A percentile compares a stretch with the other conserved stretches of the same genome.
Evolutionary conservation across 345 rosid genomes (phyloP).

Genomic region (Lagerstroemia speciosa): DNA sequence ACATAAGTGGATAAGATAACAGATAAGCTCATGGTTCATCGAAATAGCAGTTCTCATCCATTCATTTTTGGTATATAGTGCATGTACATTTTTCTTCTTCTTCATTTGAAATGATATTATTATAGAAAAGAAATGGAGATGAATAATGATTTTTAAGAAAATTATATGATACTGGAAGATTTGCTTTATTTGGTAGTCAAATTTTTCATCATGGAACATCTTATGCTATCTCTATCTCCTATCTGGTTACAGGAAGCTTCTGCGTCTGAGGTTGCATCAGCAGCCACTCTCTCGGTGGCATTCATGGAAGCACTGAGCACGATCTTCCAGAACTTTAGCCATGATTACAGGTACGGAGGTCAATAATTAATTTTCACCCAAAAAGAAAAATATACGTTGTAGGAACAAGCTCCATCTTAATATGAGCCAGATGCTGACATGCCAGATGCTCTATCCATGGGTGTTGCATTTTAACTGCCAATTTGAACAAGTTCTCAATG

Average conservation of each 20-base stretch:
- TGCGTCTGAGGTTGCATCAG: constrained; percentile 86
- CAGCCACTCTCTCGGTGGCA: constrained; percentile 91
- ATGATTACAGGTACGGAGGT: constrained; percentile 67
- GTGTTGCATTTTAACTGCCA: neutral
- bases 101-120: too few species aligned
- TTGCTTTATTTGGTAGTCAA: neutral
- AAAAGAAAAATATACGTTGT: neutral
- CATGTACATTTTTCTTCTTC: neutral
- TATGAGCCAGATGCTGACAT: neutral
- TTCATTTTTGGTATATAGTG: neutral
- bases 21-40: neutral
- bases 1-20: neutral
- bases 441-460: neutral
- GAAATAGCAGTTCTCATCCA: neutral
- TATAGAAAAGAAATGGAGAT: too few species aligned
- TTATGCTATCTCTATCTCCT: constrained; percentile 2
- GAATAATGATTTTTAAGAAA: neutral
- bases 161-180: neutral
- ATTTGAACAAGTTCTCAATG: too few species aligned
- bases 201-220: neutral
- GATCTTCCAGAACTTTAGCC: constrained; percentile 67
- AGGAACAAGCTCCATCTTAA: neutral
- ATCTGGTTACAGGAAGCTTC: constrained; percentile 74
- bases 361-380: neutral
- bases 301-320: constrained; percentile 94